These are phyloP conservation scores for Marasmius oreades DNA, from an alignment of 1,284 basidiomycete species.

Conservation along the genomic window DNA sequence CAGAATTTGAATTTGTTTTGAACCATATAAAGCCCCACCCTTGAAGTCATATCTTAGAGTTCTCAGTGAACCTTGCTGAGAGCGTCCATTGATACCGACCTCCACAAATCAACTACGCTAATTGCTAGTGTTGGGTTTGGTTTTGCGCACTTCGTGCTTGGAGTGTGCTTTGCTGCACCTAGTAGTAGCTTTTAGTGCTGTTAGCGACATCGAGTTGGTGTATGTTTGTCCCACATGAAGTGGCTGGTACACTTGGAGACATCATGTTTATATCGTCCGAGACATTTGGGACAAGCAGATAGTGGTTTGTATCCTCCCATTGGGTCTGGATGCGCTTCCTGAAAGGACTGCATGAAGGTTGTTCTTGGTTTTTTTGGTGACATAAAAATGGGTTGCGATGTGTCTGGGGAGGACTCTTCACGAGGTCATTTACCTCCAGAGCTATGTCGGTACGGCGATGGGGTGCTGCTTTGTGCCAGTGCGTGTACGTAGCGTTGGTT, in stretches of 20 bases:
- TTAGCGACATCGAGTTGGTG: too few relatives aligned
- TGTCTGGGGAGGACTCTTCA: not conserved
- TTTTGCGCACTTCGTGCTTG: too few relatives aligned
- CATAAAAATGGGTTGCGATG: not conserved
- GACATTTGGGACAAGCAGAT: conserved; percentile 22
- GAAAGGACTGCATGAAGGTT: conserved; percentile 8
- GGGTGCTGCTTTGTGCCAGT: not conserved
- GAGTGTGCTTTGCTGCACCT: too few relatives aligned
- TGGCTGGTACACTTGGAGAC: conserved; percentile 13
- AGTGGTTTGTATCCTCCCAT: not conserved
- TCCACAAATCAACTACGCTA: too few relatives aligned
- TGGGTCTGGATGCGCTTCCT: not conserved
- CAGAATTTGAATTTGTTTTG: too few relatives aligned
- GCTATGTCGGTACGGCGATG: not conserved
- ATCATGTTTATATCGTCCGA: conserved; percentile 18
- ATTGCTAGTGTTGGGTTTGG: too few relatives aligned
- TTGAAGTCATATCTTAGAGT: too few relatives aligned
- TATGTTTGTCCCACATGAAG: conserved; percentile 15
- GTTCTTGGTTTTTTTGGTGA: not conserved
- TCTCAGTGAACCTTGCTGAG: too few relatives aligned
- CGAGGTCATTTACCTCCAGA: not conserved
- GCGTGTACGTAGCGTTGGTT: not conserved
- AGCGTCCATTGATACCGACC: too few relatives aligned
- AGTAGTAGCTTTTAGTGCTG: too few relatives aligned
- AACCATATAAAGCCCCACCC: too few relatives aligned